Evolutionary conservation across 768 basidiomycete genomes (phyloP).

Genomic region (Solioccasus polychromus): DNA sequence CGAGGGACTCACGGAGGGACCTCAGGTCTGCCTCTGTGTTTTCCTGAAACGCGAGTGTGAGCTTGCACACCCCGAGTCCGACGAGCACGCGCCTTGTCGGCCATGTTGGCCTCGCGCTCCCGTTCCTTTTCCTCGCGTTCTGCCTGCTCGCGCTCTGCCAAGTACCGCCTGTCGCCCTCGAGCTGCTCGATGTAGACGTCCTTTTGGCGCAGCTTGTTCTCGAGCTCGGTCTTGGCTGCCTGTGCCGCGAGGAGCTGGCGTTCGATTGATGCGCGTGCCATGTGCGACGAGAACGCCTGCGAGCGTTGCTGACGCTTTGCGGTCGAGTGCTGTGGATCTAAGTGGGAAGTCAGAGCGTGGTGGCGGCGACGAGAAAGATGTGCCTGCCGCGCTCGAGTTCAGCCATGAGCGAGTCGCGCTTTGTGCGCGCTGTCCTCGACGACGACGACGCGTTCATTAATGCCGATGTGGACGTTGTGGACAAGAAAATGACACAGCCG

Average conservation of each 20-base stretch:
- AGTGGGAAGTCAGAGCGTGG: not conserved
- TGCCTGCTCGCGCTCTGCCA: conserved; percentile 65
- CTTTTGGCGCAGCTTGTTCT: conserved; percentile 65
- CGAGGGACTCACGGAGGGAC: conserved; percentile 46
- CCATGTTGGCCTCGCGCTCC: conserved; percentile 46
- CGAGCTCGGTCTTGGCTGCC: conserved; percentile 59
- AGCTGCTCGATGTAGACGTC: conserved; percentile 61
- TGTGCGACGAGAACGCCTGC: conserved; percentile 58
- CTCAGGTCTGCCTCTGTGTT: conserved; percentile 52
- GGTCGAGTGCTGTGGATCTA: conserved; percentile 64
- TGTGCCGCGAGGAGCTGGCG: conserved; percentile 64
- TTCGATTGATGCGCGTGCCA: conserved; percentile 63
- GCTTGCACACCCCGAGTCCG: not conserved
- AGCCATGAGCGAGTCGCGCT: conserved; percentile 65
- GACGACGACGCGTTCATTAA: conserved; percentile 4
- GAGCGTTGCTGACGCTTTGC: conserved; percentile 67
- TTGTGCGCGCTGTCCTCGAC: conserved; percentile 29
- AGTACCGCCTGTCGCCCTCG: conserved; percentile 66
- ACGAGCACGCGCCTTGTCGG: conserved; percentile 55
- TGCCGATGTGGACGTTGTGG: too few species aligned
- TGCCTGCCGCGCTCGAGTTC: conserved; percentile 61
- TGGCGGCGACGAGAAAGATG: not conserved
- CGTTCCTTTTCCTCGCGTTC: conserved; percentile 66
- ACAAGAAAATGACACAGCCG: too few species aligned
- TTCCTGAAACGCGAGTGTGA: conserved; percentile 32